A percentile compares a stretch with the other conserved stretches of the same genome.
Evolutionary conservation across 306 rosid species (phyloP).

Genomic region (Prunus padus): DNA sequence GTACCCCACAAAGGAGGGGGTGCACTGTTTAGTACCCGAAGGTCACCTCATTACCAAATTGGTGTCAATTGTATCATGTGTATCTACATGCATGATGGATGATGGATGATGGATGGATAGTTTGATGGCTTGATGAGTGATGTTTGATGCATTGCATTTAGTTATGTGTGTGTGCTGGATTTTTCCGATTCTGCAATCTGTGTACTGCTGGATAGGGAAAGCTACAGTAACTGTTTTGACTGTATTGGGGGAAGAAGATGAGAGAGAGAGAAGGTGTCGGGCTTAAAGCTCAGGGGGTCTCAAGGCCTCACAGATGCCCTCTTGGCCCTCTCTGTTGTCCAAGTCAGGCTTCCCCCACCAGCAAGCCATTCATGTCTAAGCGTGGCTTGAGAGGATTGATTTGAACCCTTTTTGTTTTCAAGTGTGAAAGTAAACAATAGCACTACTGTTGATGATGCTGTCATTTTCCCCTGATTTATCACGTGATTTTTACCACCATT

Average conservation of each 20-base stretch:
- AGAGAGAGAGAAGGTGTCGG: not conserved
- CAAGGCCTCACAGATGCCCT: not conserved
- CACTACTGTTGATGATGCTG: not conserved
- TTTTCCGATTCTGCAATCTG: not conserved
- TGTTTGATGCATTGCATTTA: conserved; percentile 1
- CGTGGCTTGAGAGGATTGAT: conserved; percentile 3
- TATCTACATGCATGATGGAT: not conserved
- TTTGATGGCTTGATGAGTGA: not conserved
- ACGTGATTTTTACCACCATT: not conserved
- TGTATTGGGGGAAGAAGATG: not conserved
- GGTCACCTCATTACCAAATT: not conserved
- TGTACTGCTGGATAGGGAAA: not conserved
- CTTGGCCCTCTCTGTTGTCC: not conserved
- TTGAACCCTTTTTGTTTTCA: conserved; percentile 1
- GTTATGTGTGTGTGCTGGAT: conserved; percentile 5
- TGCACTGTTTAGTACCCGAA: conserved; percentile 5
- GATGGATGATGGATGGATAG: not conserved
- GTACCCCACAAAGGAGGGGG: not conserved
- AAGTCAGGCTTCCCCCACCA: too few species aligned
- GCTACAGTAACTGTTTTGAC: conserved; percentile 16
- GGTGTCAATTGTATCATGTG: not conserved
- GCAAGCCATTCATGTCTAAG: too few species aligned
- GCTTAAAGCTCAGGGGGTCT: not conserved
- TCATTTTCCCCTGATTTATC: not conserved
- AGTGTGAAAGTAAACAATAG: not conserved